Evolutionary conservation across 768 basidiomycete species (phyloP), one percentile per base, ranked within the genome.

Genomic region (Psilocybe tampanensis): DNA sequence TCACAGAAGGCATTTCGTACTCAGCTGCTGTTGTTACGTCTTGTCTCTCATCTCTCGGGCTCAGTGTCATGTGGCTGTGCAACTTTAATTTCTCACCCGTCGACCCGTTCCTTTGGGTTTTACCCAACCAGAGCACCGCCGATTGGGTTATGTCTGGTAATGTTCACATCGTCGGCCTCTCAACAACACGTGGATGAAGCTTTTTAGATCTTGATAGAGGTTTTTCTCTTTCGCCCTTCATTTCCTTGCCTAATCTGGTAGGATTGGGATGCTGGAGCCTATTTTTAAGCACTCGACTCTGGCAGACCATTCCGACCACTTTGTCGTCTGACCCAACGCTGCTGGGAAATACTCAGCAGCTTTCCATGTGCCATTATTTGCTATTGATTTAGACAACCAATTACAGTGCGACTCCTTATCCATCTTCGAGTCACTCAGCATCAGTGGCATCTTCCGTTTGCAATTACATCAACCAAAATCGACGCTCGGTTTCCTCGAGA

Each of bases 141-240:
- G 61, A 63, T 62, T 62, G n/a, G n/a, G n/a, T n/a, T 33, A 57
- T 54, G 54, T n/a, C n/a, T n/a, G 44, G 24, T 19, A 55, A 50
- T 49, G 21, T 60, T 63, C 63, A 59, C 65, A 60, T 64, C 50
- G 61, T 66, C 61, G 63, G 61, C 51, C 57, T 60, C 52, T 60
- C 55, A 61, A 63, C 45, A 59, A 52, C 60, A 63, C 64, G 58
- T 66, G 64, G 64, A 55, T 61, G 43, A 61, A 54, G 51, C 55
- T 63, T 63, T 60, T 50, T 44, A 51, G 58, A 58, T 58, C 60
- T 61, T 50, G 53, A 57, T 62, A 54, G 29, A 32, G 33, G 44
- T 49, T 39, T 43, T 51, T 60, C 57, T 51, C 56, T 39, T 55
- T 60, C 33, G 21, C 34, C 44, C 50, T 34, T 41, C 36, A 55